Conservation (phyloP, 768 basidiomycete species). For the Serpula lacrymans region DNA sequence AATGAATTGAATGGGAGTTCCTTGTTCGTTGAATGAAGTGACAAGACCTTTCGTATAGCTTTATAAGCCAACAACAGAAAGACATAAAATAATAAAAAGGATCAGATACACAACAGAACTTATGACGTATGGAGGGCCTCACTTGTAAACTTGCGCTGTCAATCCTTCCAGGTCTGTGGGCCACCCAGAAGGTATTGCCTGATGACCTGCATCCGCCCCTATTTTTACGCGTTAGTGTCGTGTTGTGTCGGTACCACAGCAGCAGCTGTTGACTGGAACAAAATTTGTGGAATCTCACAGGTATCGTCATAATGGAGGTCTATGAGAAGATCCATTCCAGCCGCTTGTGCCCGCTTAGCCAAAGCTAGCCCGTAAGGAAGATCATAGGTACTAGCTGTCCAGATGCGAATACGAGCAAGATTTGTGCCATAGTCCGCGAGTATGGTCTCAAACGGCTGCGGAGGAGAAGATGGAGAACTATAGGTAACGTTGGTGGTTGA, state of each 20-base stretch:
- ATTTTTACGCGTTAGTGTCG: too few relatives aligned
- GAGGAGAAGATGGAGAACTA: slow-evolving; percentile 26
- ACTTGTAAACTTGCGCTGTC: slow-evolving; percentile 58
- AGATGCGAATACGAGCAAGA: slow-evolving; percentile 56
- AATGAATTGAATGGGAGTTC: slow-evolving; percentile 51
- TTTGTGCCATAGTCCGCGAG: slow-evolving; percentile 52
- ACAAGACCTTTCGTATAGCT: slow-evolving; percentile 56
- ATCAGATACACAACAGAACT: too few relatives aligned
- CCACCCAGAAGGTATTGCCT: slow-evolving; percentile 57
- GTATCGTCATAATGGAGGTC: slow-evolving; percentile 66
- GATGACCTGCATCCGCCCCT: slow-evolving; percentile 68
- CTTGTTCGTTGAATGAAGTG: slow-evolving; percentile 47
- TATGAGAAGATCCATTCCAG: slow-evolving; percentile 52
- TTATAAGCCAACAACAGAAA: not conserved
- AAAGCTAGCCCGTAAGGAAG: slow-evolving; percentile 49
- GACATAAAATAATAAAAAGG: not conserved
- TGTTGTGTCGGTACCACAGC: not conserved
- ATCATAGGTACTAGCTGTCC: slow-evolving; percentile 61
- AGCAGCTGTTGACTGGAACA: not conserved
- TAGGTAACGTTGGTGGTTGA: slow-evolving; percentile 43
- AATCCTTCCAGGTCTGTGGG: slow-evolving; percentile 45
- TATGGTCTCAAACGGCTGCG: slow-evolving; percentile 47
- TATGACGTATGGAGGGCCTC: slow-evolving; percentile 11
- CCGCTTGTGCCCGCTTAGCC: slow-evolving; percentile 52
- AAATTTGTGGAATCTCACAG: slow-evolving; percentile 33